Base-by-base conservation (phyloP, 1,284 basidiomycete genomes). In the Filobasidium uniguttulatum region DNA sequence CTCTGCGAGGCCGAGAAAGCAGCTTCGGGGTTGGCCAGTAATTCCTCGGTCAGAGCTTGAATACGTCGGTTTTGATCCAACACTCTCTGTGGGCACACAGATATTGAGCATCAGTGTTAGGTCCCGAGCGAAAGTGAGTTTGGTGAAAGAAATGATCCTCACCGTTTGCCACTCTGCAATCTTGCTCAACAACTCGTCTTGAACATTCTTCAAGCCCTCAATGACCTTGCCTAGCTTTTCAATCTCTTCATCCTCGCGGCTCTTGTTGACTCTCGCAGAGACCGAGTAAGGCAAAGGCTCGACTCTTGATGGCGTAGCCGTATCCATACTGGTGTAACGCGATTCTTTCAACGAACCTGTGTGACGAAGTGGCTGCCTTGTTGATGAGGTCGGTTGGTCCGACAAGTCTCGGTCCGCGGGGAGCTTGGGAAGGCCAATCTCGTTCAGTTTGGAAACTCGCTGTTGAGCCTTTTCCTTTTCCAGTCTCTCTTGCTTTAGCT, bases 111-210 rank as follows among this genome's bases (percentile, higher is more conserved):
- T n/a, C n/a, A n/a, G n/a, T 31, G 17, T 51, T 9, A 46, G 35
- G 22, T 34, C 19, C n/a, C 25, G 19, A 7, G n/a, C 37, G 26
- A 40, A 19, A 23, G 10, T 12, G 4, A 12, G 20, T 10, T 20
- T 19, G 22, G 26, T n/a, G 34, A 43, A 19, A 17, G 14, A 36
- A 9, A 5, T 2, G 19, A 26, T 25, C 57, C 60, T 58, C 51
- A 67, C 65, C 47, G 59, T 58, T n/a, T 60, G 56, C 66, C 66
- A 70, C 33, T 58, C 53, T 44, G 58, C 55, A 31, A 70, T 65
- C 59, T 65, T 67, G 53, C 57, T 58, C 46, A 62, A 55, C 54
- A 68, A 62, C 45, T 67, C 64, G 10, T 62, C 61, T 28, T 68
- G 68, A 23, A 67, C 56, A 3, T 49, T 57, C 54, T 65, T 59